phyloP scores from a whole-genome alignment of 306 rosid species.

The Rosa chinensis region DNA sequence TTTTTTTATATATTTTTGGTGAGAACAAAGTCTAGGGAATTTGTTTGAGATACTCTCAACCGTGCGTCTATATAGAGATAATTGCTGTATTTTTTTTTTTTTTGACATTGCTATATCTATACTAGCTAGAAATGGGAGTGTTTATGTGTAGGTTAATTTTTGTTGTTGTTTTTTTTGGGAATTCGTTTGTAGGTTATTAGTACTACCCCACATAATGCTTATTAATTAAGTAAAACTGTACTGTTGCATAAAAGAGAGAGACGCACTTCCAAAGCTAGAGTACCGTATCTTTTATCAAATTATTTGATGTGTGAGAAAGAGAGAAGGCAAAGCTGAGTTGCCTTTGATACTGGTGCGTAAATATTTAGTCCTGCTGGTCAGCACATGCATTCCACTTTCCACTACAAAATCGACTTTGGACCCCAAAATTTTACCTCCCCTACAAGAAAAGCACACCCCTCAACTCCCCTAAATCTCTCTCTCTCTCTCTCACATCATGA shows the following conservation, averaged over 20 bases:
- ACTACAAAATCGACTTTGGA: slow-evolving; percentile 82
- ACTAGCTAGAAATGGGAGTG: neutral
- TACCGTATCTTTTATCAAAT: slow-evolving; percentile 38
- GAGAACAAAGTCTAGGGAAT: too few species aligned
- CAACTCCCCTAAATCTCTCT: slow-evolving; percentile 50
- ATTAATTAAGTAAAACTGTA: slow-evolving; percentile 2
- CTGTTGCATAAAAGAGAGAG: slow-evolving; percentile 52
- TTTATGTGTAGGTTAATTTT: neutral
- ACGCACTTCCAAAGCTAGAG: slow-evolving; percentile 43
- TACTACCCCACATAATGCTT: neutral
- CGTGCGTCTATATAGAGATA: too few species aligned
- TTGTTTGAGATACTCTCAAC: too few species aligned
- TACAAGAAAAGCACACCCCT: slow-evolving; percentile 79
- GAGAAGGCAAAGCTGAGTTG: slow-evolving; percentile 65
- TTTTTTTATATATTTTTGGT: too few species aligned
- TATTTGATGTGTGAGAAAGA: slow-evolving; percentile 39
- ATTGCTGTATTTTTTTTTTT: too few species aligned
- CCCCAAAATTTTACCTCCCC: slow-evolving; percentile 84
- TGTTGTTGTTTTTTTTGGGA: neutral
- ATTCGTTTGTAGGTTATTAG: slow-evolving; percentile 17
- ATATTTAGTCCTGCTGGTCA: slow-evolving; percentile 67
- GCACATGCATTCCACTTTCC: slow-evolving; percentile 99
- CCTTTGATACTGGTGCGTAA: slow-evolving; percentile 77
- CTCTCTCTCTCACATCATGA: slow-evolving; percentile 20
- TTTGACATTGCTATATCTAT: neutral